Evolutionary conservation across 176 grass and related monocot genomes (phyloP), one percentile per base, ranked within the genome.

Genomic region (Saccharum spontaneum): DNA sequence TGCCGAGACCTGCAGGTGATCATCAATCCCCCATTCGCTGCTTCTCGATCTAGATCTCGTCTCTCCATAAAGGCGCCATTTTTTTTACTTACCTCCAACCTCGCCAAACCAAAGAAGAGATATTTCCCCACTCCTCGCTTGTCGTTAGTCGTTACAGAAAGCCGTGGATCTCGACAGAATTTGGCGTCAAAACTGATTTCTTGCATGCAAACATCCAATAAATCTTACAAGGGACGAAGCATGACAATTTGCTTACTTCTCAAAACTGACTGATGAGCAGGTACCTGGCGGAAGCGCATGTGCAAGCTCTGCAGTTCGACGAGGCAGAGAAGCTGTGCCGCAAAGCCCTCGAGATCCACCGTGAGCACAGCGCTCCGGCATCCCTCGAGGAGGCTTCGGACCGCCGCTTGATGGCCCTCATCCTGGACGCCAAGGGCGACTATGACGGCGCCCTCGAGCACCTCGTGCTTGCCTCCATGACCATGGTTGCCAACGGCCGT

Each of bases 401-500:
- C 71, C 91, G 97, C 38, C 97, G 97, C 46, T 86, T 99, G 26
- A 94, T 99, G 92, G 97, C 94, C 7, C 86, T 99, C 20, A 94
- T 99, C 75, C 90, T 92, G 18, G 97, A 99, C 33, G 92, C 94
- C 38, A 95, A 94, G 88, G 97, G 97, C 49, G 97, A 99, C 79
- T 93, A 94, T 0, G 97, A 99, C 2, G 90, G 92, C 1, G 92
- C 94, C 41, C 88, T 99, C 6, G 97, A 99, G 84, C 97, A 99
- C 84, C 93, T 99, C 52, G 97, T 99, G 78, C 92, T 99, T 11
- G 94, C 97, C 10, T 99, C 97, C 24, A 97, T 99, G 97, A 92
- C 94, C 23, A 96, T 95, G 76, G 90, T 97, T 6, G 87, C 94
- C 71, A 89, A 99, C 17, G 94, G 94, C 2, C 93, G 92, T 23